Conservation (phyloP, 306 rosid species). For the Ormosia emarginata region DNA sequence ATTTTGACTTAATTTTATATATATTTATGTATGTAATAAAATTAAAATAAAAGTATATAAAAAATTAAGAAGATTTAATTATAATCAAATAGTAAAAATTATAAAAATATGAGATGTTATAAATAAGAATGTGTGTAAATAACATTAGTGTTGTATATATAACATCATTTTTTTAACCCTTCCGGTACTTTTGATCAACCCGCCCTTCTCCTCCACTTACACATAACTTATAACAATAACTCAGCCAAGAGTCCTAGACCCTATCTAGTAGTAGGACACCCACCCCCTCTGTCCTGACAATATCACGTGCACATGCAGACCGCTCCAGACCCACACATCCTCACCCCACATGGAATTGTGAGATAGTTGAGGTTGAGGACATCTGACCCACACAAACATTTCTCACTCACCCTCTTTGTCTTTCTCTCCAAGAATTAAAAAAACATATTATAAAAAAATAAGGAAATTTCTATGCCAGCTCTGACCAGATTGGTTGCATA, state of each 20-base stretch:
- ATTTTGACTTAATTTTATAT: no score
- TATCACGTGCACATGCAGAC: conserved; percentile 61
- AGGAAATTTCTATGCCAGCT: conserved; percentile 1
- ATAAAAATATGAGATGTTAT: no score
- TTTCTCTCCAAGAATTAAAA: neutral
- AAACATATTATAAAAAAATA: neutral
- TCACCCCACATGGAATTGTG: conserved; percentile 47
- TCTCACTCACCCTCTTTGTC: conserved; percentile 10
- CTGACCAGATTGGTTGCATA: conserved; percentile 32
- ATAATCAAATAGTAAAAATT: no score
- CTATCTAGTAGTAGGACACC: neutral
- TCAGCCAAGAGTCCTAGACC: neutral
- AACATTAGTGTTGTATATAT: no score
- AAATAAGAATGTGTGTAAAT: no score
- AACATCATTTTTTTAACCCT: neutral
- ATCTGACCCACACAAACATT: conserved; percentile 37
- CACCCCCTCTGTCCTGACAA: conserved; percentile 36
- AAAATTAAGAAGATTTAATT: no score
- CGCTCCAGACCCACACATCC: conserved; percentile 47
- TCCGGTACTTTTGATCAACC: neutral
- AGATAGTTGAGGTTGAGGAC: conserved; percentile 20
- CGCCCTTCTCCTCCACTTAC: neutral
- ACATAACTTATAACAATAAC: neutral
- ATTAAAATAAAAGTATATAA: no score
- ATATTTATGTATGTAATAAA: no score